Base-by-base conservation (phyloP, 192 early-diverging fungal genomes). In the Coemansia sp. region DNA sequence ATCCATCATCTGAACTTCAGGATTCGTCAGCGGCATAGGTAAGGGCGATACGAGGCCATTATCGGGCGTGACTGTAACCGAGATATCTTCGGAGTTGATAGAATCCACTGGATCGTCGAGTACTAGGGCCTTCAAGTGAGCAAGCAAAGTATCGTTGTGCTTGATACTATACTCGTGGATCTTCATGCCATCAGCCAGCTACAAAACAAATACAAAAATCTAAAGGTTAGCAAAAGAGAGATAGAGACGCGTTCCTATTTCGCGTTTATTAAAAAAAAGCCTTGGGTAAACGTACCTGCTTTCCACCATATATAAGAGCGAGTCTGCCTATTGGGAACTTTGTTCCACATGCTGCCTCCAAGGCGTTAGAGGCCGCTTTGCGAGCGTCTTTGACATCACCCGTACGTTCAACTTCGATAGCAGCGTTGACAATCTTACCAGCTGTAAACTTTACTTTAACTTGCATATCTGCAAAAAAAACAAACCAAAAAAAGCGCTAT, bases 111-210 rank as follows among this genome's bases (percentile, higher is more conserved):
- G 34, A 4, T 61, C 59, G 34, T 20, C 8, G n/a, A 61, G 33
- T 2, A 20, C 59, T 7, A 38, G 16, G 41, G 33, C 20, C 68
- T 71, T 83, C 3, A 71, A 13, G 20, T 76, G 64, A 3, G 74
- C 60, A 1, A 79, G 42, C 1, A 86, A 34, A 3, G 68, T 74
- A 40, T 52, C 78, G 11, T 68, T 71, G 18, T 86, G 72, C 11
- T 66, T 77, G 12, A 86, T 66, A 11, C 64, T 60, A 43, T 86
- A 86, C 67, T 83, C 73, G 66, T 80, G 79, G 8, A 86, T 64
- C 2, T 65, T 54, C 70, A 80, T 75, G 2, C 85, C 77, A 20
- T 86, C 64, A 13, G 80, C 85, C 33, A 86, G 46, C 73, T 57
- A 64, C 33, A 43, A n/a, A 63, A n/a, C n/a, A n/a, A n/a, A n/a